phyloP scores from a whole-genome alignment of 306 rosid genomes.

The Lotus japonicus region DNA sequence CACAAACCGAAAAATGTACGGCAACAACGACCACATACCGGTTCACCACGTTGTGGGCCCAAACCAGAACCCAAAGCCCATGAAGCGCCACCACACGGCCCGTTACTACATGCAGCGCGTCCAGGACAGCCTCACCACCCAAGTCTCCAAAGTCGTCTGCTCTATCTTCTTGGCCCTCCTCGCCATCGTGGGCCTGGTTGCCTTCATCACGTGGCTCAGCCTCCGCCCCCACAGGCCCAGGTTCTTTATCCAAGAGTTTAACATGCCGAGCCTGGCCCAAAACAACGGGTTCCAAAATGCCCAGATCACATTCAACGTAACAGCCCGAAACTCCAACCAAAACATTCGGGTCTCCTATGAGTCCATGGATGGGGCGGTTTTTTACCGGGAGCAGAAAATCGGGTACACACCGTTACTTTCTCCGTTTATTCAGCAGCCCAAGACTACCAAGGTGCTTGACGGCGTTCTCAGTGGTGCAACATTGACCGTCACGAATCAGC shows the following conservation, averaged over 20 bases:
- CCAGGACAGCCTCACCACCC: slow-evolving; percentile 70
- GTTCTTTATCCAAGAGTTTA: slow-evolving; percentile 49
- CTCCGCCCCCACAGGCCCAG: slow-evolving; percentile 90
- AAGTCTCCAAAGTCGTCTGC: slow-evolving; percentile 62
- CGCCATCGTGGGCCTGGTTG: slow-evolving; percentile 40
- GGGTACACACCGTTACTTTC: slow-evolving; percentile 37
- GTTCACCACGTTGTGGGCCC: slow-evolving; percentile 18
- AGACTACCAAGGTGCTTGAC: slow-evolving; percentile 41
- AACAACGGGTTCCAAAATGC: slow-evolving; percentile 42
- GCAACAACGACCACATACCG: slow-evolving; percentile 31
- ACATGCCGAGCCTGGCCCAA: slow-evolving; percentile 50
- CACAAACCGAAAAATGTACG: slow-evolving; percentile 26
- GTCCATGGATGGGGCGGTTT: slow-evolving; percentile 47
- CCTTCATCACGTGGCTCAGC: slow-evolving; percentile 78
- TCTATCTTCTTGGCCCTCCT: slow-evolving; percentile 54
- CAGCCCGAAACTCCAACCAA: slow-evolving; percentile 72
- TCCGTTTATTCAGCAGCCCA: slow-evolving; percentile 60
- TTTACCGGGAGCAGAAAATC: slow-evolving; percentile 49
- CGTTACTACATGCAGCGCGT: slow-evolving; percentile 66
- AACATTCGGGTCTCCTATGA: slow-evolving; percentile 57
- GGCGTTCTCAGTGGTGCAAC: slow-evolving; percentile 42
- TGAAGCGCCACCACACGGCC: slow-evolving; percentile 54
- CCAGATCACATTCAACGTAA: slow-evolving; percentile 31
- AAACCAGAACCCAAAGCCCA: slow-evolving; percentile 15
- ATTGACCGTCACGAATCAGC: slow-evolving; percentile 40